Percentiles rank a stretch among this genome's conserved stretches.
phyloP scores from a whole-genome alignment of 768 basidiomycete species.

The Pulveroboletus frians region DNA sequence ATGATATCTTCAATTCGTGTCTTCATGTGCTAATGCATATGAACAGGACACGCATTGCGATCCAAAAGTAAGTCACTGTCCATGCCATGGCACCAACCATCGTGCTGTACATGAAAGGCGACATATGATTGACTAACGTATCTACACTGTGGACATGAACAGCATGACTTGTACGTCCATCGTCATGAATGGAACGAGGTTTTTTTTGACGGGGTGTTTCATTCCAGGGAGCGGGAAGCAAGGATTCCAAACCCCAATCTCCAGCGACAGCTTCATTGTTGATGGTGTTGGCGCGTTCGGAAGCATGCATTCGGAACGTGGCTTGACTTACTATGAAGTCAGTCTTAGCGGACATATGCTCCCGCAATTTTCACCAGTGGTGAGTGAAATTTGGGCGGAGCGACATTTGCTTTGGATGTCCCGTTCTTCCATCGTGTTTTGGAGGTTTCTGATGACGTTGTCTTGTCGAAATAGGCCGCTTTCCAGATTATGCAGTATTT shows the following conservation, averaged over 20 bases:
- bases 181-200: neutral
- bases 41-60: constrained; percentile 51
- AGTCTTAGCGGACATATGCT: constrained; percentile 71
- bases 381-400: constrained; percentile 26
- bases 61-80: constrained; percentile 50
- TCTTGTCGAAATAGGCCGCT: constrained; percentile 41
- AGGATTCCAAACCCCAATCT: constrained; percentile 69
- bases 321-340: constrained; percentile 64
- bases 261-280: constrained; percentile 61
- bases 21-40: neutral
- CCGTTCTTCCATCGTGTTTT: too few species aligned
- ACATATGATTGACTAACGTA: neutral
- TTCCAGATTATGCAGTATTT: constrained; percentile 67
- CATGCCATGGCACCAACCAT: neutral
- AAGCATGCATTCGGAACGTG: constrained; percentile 59
- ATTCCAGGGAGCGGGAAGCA: constrained; percentile 52
- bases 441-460: neutral
- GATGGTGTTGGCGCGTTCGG: constrained; percentile 68
- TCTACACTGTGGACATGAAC: neutral
- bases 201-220: neutral
- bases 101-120: neutral
- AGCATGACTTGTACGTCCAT: constrained; percentile 38
- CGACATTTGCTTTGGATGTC: too few species aligned
- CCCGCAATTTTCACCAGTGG: constrained; percentile 60
- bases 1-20: neutral